phyloP scores from a whole-genome alignment of 345 rosid genomes.

The Reutealis trisperma region DNA sequence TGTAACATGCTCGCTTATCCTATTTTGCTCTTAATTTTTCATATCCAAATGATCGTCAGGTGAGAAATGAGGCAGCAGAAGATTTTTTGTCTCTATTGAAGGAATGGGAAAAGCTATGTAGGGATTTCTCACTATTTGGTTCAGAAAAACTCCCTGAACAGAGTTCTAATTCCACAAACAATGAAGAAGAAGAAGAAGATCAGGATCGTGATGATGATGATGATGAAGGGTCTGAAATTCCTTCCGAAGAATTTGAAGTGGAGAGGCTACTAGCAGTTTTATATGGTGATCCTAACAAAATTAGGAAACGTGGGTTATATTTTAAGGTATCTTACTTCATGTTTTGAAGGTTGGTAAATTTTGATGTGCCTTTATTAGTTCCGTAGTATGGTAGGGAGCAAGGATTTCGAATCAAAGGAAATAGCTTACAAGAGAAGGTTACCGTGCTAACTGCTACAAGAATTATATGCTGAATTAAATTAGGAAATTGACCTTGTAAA shows the following conservation, averaged over 20 bases:
- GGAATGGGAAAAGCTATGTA: constrained; percentile 28
- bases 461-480: too few species aligned
- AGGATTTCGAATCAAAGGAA: too few species aligned
- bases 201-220: neutral
- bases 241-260: constrained; percentile 26
- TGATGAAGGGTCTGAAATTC: neutral
- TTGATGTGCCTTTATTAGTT: too few species aligned
- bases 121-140: constrained; percentile 2
- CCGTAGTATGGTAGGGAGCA: neutral
- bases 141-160: neutral
- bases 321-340: constrained; percentile 23
- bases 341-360: neutral
- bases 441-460: too few species aligned
- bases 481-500: too few species aligned
- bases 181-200: neutral
- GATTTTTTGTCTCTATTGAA: constrained; percentile 27
- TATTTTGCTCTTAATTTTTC: neutral
- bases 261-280: constrained; percentile 16
- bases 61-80: constrained; percentile 31
- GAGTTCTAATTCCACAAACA: constrained; percentile 2
- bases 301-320: constrained; percentile 7
- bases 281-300: constrained; percentile 29
- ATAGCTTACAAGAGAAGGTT: too few species aligned
- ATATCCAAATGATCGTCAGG: constrained; percentile 1
- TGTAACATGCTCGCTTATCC: neutral